A percentile compares a stretch with the other conserved stretches of the same genome.
Conservation (phyloP, 1,139 yeast species). For the Yarrowia galli region DNA sequence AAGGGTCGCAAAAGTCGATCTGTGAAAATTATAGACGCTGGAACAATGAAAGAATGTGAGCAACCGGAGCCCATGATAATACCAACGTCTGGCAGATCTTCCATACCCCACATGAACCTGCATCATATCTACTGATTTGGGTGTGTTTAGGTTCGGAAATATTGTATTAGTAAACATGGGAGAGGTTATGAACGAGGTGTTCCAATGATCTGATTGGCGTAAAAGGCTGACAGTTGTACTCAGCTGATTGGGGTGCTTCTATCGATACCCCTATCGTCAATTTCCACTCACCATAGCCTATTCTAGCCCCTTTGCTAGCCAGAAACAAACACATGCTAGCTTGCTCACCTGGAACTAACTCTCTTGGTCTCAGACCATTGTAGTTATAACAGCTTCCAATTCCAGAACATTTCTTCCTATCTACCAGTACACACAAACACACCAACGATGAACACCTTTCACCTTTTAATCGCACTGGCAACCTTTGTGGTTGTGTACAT, state of each 20-base stretch:
- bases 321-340: constrained; percentile 10
- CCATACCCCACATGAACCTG: constrained; percentile 16
- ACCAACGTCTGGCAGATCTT: neutral
- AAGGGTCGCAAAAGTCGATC: no score
- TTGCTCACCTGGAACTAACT: neutral
- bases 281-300: neutral
- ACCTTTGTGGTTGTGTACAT: constrained; percentile 6
- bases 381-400: neutral
- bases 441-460: neutral
- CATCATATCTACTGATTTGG: neutral
- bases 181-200: neutral
- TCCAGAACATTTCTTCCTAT: neutral
- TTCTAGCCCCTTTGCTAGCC: no score
- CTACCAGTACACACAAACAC: no score
- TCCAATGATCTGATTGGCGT: no score
- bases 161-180: constrained; percentile 9
- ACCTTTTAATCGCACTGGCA: neutral
- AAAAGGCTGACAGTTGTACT: no score
- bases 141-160: constrained; percentile 1
- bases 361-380: neutral
- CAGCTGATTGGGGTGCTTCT: no score
- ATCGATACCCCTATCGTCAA: neutral
- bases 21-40: no score
- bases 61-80: no score
- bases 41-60: no score